Evolutionary conservation across 345 rosid species (phyloP), one percentile per base, ranked within the genome.

Genomic region (Eucalyptus microcorys): DNA sequence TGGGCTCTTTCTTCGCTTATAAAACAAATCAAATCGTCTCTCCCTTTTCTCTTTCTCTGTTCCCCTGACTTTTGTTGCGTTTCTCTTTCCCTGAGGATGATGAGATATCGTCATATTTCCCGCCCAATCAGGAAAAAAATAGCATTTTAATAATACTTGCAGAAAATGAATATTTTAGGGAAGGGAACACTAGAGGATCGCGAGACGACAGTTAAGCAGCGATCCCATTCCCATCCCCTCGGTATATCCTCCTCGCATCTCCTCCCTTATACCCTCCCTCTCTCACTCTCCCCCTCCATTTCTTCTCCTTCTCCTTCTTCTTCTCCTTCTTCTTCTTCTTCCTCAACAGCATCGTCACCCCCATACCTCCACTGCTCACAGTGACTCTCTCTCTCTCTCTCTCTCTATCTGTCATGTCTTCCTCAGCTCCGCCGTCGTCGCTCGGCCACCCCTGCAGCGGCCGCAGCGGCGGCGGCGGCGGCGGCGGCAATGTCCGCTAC

Each of bases 241-340:
- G 95, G 98, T 92, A 95, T 95, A 95, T 95, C 93, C 98, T 93
- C 64, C 92, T 71, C 88, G 96, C 88, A 94, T 95, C 97, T 95
- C 90, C 89, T 87, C 90, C 91, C 92, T 93, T 93, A 52, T 94
- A 95, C 89, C 91, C 92, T 17, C 37, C 24, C 57, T 61, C n/a
- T 3, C 19, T 84, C n/a, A 3, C 13, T 15, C 64, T 10, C 30
- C 64, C 11, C 30, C 16, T 49, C 16, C 50, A 49, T 49, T 49
- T 49, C 49, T 49, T 2, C 61, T 55, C 11, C 61, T 55, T 12
- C 49, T 47, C 4, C 49, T 48, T 47, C 49, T 49, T 49, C 49
- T 48, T 2, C 61, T 55, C 11, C 61, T 48, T 2, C 49, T 48
- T 12, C 49, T 55, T 5, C 76, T 66, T 4, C 40, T 64, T n/a